Conservation (phyloP, 2,329 filamentous ascomycete species). For the Endocalyx cinctus region DNA sequence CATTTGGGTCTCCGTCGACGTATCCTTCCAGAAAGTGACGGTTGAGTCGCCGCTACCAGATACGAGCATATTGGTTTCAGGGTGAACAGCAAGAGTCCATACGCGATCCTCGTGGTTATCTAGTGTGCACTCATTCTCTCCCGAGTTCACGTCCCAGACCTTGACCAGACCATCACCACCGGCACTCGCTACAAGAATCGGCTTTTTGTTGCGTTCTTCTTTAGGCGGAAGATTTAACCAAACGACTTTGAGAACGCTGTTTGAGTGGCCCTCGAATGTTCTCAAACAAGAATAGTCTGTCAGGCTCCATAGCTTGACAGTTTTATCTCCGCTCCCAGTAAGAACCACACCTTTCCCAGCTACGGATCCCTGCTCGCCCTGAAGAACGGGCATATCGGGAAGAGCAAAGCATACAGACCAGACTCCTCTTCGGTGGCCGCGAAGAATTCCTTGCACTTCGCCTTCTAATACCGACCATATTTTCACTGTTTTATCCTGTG, state of each 20-base stretch:
- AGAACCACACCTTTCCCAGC: conserved; percentile 78
- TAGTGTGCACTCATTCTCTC: conserved; percentile 81
- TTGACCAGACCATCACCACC: conserved; percentile 94
- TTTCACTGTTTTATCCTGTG: conserved; percentile 94
- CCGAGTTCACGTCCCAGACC: conserved; percentile 84
- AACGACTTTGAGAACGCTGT: conserved; percentile 87
- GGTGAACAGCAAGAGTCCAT: conserved; percentile 78
- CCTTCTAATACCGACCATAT: conserved; percentile 91
- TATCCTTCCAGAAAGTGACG: conserved; percentile 94
- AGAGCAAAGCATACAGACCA: conserved; percentile 94
- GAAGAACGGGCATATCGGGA: conserved; percentile 66
- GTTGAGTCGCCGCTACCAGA: conserved; percentile 91
- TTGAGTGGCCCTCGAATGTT: conserved; percentile 94
- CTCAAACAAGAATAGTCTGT: conserved; percentile 87
- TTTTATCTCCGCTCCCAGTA: conserved; percentile 94
- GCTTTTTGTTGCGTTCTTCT: conserved; percentile 51
- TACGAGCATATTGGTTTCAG: conserved; percentile 66
- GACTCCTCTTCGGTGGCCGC: conserved; percentile 89
- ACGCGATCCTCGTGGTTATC: conserved; percentile 97
- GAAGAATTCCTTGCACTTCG: conserved; percentile 83
- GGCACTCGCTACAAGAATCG: conserved; percentile 74
- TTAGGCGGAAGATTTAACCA: conserved; percentile 64
- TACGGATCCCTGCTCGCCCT: conserved; percentile 66
- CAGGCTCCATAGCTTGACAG: conserved; percentile 90
- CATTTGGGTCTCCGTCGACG: conserved; percentile 72